These are phyloP conservation scores for Amoebophrya sp. DNA, from an alignment of 169 alveolate species.

Conservation along the genomic window DNA sequence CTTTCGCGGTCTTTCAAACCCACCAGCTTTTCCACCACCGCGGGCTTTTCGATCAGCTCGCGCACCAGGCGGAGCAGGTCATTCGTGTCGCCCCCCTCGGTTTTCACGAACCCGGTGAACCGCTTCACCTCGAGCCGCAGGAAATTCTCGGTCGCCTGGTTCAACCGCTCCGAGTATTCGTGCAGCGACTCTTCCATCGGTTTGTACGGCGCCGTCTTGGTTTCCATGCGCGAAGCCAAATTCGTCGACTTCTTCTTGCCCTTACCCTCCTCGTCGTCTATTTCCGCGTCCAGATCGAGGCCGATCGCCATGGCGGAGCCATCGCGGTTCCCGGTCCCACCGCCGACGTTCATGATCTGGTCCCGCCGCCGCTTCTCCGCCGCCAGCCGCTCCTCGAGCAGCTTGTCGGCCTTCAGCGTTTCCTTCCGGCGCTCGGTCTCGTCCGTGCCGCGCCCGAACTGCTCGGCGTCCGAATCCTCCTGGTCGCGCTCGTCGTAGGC, in stretches of 20 bases:
- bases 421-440: neutral
- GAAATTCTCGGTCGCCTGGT: neutral
- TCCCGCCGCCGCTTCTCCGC: neutral
- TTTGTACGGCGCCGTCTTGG: neutral
- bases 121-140: neutral
- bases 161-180: neutral
- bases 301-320: no score
- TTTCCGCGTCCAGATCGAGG: no score
- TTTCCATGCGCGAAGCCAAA: neutral
- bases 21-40: neutral
- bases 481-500: neutral
- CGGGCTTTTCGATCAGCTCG: neutral
- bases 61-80: neutral
- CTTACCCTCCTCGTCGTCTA: no score
- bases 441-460: neutral
- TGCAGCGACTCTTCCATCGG: neutral
- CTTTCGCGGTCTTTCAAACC: neutral
- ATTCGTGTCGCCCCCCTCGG: neutral
- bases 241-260: no score
- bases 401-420: neutral
- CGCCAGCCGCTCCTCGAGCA: neutral
- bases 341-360: no score
- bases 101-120: neutral
- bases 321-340: no score
- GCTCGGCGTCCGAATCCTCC: neutral